A percentile compares a stretch with the other conserved stretches of the same genome.
These are phyloP conservation scores for Sindora glabra DNA, from an alignment of 306 rosid species.

Conservation along the genomic window DNA sequence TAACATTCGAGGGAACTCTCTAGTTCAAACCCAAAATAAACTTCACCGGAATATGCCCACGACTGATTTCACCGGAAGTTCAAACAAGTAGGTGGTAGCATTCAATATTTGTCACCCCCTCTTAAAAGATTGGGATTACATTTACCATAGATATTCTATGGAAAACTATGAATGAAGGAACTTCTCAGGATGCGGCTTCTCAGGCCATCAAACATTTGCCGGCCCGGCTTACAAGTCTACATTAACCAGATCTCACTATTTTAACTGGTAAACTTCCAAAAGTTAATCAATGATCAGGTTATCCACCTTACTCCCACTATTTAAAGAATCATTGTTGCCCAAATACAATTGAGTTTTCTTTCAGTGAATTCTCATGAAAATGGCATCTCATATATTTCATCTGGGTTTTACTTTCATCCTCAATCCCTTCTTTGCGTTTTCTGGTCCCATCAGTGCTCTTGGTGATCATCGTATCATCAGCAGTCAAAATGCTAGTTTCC, in stretches of 20 bases:
- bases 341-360: slow-evolving; percentile 25
- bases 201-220: not conserved
- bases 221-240: not conserved
- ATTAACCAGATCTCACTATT: slow-evolving; percentile 3
- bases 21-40: too few relatives aligned
- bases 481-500: slow-evolving; percentile 21
- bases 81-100: too few relatives aligned
- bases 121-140: too few relatives aligned
- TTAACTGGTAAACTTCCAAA: slow-evolving; percentile 7
- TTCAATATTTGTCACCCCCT: too few relatives aligned
- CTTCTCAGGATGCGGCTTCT: too few relatives aligned
- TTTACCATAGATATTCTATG: too few relatives aligned
- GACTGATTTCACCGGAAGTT: too few relatives aligned
- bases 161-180: too few relatives aligned
- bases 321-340: slow-evolving; percentile 25
- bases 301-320: slow-evolving; percentile 15
- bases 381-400: slow-evolving; percentile 53
- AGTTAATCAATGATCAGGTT: slow-evolving; percentile 9
- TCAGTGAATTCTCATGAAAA: slow-evolving; percentile 33
- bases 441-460: slow-evolving; percentile 27
- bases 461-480: slow-evolving; percentile 17
- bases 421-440: slow-evolving; percentile 60
- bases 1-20: too few relatives aligned
- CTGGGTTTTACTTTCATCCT: slow-evolving; percentile 33
- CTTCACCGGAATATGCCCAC: too few relatives aligned